Evolutionary conservation across 2,329 filamentous ascomycete genomes (phyloP), one percentile per base, ranked within the genome.

Genomic region (Aulographum hederae): DNA sequence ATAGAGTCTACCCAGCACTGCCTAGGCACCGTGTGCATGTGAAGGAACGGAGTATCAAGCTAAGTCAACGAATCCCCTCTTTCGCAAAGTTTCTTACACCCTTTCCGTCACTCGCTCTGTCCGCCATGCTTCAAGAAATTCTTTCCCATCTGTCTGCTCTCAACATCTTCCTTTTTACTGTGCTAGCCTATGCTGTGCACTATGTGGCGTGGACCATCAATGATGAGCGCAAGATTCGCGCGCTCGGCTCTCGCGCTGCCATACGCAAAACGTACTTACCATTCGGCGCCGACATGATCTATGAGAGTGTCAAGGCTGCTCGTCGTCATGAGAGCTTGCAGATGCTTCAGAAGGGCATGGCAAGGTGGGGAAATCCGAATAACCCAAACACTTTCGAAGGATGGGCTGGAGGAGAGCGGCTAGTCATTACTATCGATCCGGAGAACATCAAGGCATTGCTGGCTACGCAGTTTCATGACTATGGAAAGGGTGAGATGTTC

Each of bases 361-460:
- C 39, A 6, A 50, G 52, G 12, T 50, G 46, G 10, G 44, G 53
- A 4, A 47, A 51, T n/a, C 33, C 38, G 28, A 46, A 47, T 1
- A 47, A 50, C 4, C 45, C 53, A 19, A 72, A 61, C 41, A 85
- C 78, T 0, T 54, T 64, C 25, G 78, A 86, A 52, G 50, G 57
- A 8, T 60, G 60, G 2, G 43, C 71, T 5, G 43, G 69, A 2
- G 63, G 65, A 30, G 49, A 56, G 30, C 69, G 78, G n/a, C 51
- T 76, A 15, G 51, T 91, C 36, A 65, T 89, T 45, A 93, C 85
- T 0, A 68, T 69, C 4, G 82, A 93, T 41, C 78, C 78, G 1
- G 81, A 91, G 45, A 93, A 93, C 47, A 78, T 92, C 58, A 92
- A 93, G 52, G 80, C 85, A 4, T 65, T 94, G 15, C 61, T 94